These are phyloP conservation scores for Phytophthora crassamura DNA, from an alignment of 352 stramenopile genomes.

Conservation along the genomic window DNA sequence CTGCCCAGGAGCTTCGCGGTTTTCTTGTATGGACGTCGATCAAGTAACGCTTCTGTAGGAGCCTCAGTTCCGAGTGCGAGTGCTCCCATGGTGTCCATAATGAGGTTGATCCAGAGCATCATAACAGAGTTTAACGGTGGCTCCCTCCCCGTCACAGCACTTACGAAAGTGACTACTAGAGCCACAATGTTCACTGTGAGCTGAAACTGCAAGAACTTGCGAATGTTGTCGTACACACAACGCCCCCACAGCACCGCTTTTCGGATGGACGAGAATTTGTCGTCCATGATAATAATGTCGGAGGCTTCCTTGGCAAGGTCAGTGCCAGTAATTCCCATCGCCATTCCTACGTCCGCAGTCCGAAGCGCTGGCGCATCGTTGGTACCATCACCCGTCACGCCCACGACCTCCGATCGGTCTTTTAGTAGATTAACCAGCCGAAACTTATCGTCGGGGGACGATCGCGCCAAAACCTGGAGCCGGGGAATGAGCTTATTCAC, in stretches of 20 bases:
- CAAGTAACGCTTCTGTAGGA: constrained; percentile 66
- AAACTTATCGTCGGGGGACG: constrained; percentile 97
- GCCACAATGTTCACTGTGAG: constrained; percentile 88
- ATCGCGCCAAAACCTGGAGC: constrained; percentile 93
- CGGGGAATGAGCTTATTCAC: constrained; percentile 66
- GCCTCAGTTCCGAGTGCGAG: constrained; percentile 76
- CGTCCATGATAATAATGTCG: constrained; percentile 91
- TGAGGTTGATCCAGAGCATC: constrained; percentile 91
- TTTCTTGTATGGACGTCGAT: constrained; percentile 80
- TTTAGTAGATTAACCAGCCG: constrained; percentile 92
- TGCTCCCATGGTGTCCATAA: constrained; percentile 88
- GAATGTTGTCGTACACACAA: constrained; percentile 87
- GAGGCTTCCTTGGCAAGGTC: constrained; percentile 85
- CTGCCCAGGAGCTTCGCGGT: constrained; percentile 57
- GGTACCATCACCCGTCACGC: constrained; percentile 81
- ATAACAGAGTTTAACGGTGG: constrained; percentile 85
- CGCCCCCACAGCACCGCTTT: constrained; percentile 82
- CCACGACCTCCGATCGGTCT: constrained; percentile 76
- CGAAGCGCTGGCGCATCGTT: constrained; percentile 83
- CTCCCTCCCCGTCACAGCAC: constrained; percentile 85
- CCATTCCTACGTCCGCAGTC: constrained; percentile 74
- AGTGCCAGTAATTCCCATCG: constrained; percentile 85
- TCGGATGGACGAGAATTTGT: constrained; percentile 86
- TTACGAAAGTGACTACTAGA: constrained; percentile 79
- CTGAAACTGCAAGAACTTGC: constrained; percentile 88